Base-by-base conservation (phyloP, 352 stramenopile genomes). In the Albugo candida region DNA sequence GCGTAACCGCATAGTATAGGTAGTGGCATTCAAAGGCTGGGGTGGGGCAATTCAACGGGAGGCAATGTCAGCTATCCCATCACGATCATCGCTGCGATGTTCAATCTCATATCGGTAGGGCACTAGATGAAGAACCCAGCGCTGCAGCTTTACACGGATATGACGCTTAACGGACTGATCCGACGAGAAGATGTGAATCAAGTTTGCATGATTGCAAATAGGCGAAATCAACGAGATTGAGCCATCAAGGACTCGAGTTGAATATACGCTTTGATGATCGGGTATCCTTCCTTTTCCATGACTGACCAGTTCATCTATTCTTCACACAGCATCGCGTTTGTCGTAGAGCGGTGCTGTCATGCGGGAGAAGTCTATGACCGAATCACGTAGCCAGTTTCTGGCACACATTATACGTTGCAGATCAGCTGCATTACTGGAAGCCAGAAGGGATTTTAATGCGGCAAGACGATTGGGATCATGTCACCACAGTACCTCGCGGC, bases 61-160 rank as follows among this genome's bases (percentile, higher is more conserved):
- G 11, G 59, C 37, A 1, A 67, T 37, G 21, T 69, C 57, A 0
- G 48, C 60, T 50, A 55, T 65, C 0, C 57, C 47, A 18, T 69
- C 63, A 38, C 49, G 2, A 3, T 1, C 40, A 3, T 57, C 60
- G 11, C 48, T 36, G 36, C 63, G 61, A 19, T 67, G 56, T 12
- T 60, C 35, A 45, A 64, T 62, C 12, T 36, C 54, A 36, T 64
- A 63, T 3, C 18, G 17, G 2, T 54, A 37, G 1, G 42, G 47
- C 8, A 35, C 41, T 13, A 60, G 14, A 14, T 24, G 13, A 34
- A 61, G 53, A 13, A 49, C 19, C 49, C 53, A 67, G 10, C 53
- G 42, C 41, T 59, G 56, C 13, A 64, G 45, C 44, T 64, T 61
- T 17, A 47, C 48, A 10, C 46, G 31, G 1, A 64, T 47, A 41